phyloP scores from a whole-genome alignment of 2,329 filamentous ascomycete genomes.

The Colletotrichum cordylinicola region DNA sequence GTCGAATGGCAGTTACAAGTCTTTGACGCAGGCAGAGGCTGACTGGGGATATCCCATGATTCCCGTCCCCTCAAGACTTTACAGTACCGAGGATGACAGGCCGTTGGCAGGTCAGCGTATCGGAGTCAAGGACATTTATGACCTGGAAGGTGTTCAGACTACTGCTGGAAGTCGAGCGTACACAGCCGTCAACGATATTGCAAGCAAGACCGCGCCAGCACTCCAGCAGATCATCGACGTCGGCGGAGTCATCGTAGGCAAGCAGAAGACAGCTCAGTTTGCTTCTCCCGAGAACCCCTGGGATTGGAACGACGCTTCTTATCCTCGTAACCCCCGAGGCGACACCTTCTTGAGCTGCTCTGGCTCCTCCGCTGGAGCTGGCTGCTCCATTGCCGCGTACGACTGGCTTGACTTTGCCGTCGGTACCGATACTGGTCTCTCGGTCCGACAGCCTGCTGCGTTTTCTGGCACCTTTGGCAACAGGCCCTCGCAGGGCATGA shows the following conservation, averaged over 20 bases:
- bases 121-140: conserved; percentile 37
- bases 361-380: conserved; percentile 30
- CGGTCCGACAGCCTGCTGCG: conserved; percentile 30
- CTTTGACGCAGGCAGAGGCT: not conserved
- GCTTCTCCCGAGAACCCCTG: conserved; percentile 44
- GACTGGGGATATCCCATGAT: conserved; percentile 20
- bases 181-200: conserved; percentile 56
- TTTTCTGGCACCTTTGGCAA: conserved; percentile 33
- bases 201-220: conserved; percentile 51
- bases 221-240: conserved; percentile 63
- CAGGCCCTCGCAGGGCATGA: conserved; percentile 30
- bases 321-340: conserved; percentile 51
- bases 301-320: conserved; percentile 47
- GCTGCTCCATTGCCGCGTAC: conserved; percentile 31
- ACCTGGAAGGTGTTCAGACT: conserved; percentile 56
- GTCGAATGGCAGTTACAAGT: not conserved
- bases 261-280: conserved; percentile 57
- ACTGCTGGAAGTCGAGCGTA: conserved; percentile 63
- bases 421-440: conserved; percentile 28
- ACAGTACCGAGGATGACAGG: conserved; percentile 33
- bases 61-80: conserved; percentile 44
- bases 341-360: conserved; percentile 47
- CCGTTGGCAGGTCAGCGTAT: conserved; percentile 43
- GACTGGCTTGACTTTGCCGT: conserved; percentile 32
- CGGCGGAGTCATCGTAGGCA: conserved; percentile 62